phyloP scores from a whole-genome alignment of 1,284 basidiomycete species.

The Cryptococcus deneoformans region DNA sequence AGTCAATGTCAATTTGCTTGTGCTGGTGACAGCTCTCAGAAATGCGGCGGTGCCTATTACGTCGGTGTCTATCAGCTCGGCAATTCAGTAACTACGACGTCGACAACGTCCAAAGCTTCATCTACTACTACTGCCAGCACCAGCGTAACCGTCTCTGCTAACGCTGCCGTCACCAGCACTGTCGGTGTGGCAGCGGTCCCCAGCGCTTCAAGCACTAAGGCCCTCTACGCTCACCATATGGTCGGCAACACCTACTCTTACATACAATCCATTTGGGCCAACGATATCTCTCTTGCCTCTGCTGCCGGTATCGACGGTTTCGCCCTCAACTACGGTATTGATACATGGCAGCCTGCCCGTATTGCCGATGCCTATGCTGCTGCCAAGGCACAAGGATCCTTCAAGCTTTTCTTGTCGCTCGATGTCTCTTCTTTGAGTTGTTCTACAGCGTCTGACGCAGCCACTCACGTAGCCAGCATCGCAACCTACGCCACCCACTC shows the following conservation, averaged over 20 bases:
- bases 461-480: slow-evolving; percentile 59
- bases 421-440: slow-evolving; percentile 55
- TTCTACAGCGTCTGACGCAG: slow-evolving; percentile 54
- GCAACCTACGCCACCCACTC: slow-evolving; percentile 59
- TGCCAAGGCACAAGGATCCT: slow-evolving; percentile 49
- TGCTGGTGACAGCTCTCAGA: slow-evolving; percentile 10
- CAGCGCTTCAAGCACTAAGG: slow-evolving; percentile 20
- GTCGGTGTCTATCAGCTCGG: slow-evolving; percentile 3
- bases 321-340: slow-evolving; percentile 63
- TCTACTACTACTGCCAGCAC: slow-evolving; percentile 7
- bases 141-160: background rate
- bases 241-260: slow-evolving; percentile 48
- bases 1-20: slow-evolving; percentile 14
- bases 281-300: slow-evolving; percentile 45
- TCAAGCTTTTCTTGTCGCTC: slow-evolving; percentile 69
- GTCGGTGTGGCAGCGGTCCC: slow-evolving; percentile 8
- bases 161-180: slow-evolving; percentile 11
- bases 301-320: slow-evolving; percentile 58
- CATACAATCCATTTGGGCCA: slow-evolving; percentile 37
- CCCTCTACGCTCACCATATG: slow-evolving; percentile 47
- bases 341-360: slow-evolving; percentile 63
- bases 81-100: background rate
- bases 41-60: slow-evolving; percentile 16
- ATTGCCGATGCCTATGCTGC: slow-evolving; percentile 62
- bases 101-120: slow-evolving; percentile 1